Percentiles rank a stretch among this genome's conserved stretches.
These are phyloP conservation scores for Penicillium sclerotiorum DNA, from an alignment of 2,329 filamentous ascomycete species.

Conservation along the genomic window DNA sequence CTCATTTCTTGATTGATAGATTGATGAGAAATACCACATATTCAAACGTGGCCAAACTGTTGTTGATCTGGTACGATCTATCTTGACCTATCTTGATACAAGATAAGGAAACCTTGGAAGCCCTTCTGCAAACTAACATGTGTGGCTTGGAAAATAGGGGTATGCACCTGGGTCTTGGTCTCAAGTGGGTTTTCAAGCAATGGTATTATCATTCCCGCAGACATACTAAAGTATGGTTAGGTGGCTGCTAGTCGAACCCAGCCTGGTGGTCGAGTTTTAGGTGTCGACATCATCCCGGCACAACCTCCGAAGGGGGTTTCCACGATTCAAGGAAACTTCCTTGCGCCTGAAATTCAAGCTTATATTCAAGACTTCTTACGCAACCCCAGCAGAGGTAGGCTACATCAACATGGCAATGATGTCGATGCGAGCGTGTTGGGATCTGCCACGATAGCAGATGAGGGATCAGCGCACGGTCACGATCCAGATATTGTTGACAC, in stretches of 20 bases:
- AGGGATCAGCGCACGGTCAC: background rate
- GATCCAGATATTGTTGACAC: background rate
- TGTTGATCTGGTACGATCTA: slow-evolving; percentile 71
- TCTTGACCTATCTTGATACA: background rate
- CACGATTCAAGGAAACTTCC: slow-evolving; percentile 91
- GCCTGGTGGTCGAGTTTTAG: slow-evolving; percentile 78
- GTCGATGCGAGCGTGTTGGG: slow-evolving; percentile 13
- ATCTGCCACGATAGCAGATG: background rate
- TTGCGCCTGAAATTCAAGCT: slow-evolving; percentile 52
- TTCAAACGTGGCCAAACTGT: slow-evolving; percentile 83
- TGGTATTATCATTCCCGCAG: background rate
- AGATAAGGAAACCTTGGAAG: background rate
- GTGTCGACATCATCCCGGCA: slow-evolving; percentile 91
- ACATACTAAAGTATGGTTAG: slow-evolving; percentile 47
- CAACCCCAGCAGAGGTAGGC: slow-evolving; percentile 62
- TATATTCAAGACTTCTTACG: slow-evolving; percentile 76
- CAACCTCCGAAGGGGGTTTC: slow-evolving; percentile 90
- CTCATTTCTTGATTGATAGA: slow-evolving; percentile 50
- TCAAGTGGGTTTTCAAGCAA: slow-evolving; percentile 43
- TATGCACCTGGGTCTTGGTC: slow-evolving; percentile 64
- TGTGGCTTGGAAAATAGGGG: slow-evolving; percentile 36
- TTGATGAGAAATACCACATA: slow-evolving; percentile 78
- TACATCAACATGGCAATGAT: slow-evolving; percentile 32
- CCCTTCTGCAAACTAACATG: too few species aligned
- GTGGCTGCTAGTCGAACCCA: slow-evolving; percentile 78